Percentiles rank a stretch among this genome's conserved stretches.
Conservation (phyloP, 2,329 filamentous ascomycete genomes). For the Pseudocercospora fijiensis region DNA sequence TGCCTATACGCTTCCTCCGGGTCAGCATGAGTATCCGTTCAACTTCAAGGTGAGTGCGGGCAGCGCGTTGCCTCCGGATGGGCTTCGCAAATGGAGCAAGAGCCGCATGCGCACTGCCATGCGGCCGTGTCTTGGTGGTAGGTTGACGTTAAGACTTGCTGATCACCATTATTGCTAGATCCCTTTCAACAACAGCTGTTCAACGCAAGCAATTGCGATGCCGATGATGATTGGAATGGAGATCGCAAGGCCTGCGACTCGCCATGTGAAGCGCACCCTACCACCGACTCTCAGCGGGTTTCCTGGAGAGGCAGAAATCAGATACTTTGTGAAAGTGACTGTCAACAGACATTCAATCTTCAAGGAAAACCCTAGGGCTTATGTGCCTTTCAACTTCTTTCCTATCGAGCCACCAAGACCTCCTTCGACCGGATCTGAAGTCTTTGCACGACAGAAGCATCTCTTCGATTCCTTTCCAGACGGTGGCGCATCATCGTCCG, state of each 20-base stretch:
- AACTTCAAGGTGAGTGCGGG: constrained; percentile 62
- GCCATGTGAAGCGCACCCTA: constrained; percentile 79
- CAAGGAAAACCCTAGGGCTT: constrained; percentile 78
- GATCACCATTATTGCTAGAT: constrained; percentile 38
- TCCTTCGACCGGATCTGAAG: constrained; percentile 67
- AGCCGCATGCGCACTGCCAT: background rate
- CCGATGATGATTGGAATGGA: constrained; percentile 48
- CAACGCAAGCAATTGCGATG: constrained; percentile 41
- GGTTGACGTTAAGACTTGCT: background rate
- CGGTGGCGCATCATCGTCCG: constrained; percentile 13
- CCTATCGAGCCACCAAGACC: constrained; percentile 87
- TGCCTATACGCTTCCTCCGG: constrained; percentile 63
- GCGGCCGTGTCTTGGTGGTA: background rate
- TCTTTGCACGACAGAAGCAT: constrained; percentile 74
- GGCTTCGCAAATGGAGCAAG: background rate
- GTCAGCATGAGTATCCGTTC: constrained; percentile 75
- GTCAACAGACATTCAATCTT: constrained; percentile 84
- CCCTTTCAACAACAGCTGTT: constrained; percentile 71
- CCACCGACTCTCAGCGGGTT: constrained; percentile 88
- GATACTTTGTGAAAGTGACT: constrained; percentile 95
- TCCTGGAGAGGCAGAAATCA: constrained; percentile 81
- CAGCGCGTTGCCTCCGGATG: background rate
- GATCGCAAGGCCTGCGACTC: constrained; percentile 47
- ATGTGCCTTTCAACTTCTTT: constrained; percentile 73
- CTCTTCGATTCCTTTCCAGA: constrained; percentile 49